Evolutionary conservation across 441 rosid genomes (phyloP).

Genomic region (Theobroma grandiflorum): DNA sequence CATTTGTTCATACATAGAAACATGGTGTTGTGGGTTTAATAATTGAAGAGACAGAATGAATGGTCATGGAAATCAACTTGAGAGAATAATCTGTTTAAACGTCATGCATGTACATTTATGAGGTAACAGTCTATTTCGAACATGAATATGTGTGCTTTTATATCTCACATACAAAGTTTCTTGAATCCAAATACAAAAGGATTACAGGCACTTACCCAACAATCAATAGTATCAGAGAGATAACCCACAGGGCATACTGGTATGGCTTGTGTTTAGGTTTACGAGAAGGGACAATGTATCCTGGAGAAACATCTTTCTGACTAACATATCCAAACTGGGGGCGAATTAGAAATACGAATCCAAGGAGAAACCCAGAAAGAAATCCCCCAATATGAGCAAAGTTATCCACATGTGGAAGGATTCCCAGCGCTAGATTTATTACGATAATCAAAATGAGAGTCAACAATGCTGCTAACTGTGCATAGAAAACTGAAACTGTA

Average conservation of each 20-base stretch:
- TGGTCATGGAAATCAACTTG: neutral
- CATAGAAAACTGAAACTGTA: slow-evolving; percentile 27
- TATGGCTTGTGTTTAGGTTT: slow-evolving; percentile 81
- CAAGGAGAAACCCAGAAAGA: slow-evolving; percentile 85
- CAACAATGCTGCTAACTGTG: slow-evolving; percentile 84
- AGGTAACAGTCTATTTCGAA: too few relatives aligned
- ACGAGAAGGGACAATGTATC: slow-evolving; percentile 47
- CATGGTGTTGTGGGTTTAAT: neutral
- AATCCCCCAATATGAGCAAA: slow-evolving; percentile 97
- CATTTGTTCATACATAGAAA: neutral
- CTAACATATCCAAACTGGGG: slow-evolving; percentile 88
- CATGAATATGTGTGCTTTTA: neutral
- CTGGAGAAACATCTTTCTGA: slow-evolving; percentile 63
- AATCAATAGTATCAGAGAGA: slow-evolving; percentile 59
- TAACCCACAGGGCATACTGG: slow-evolving; percentile 74
- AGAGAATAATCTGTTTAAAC: neutral
- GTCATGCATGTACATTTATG: too few relatives aligned
- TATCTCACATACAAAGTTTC: neutral
- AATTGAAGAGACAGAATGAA: neutral
- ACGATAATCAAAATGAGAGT: slow-evolving; percentile 72
- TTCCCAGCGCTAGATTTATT: slow-evolving; percentile 81
- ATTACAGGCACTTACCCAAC: slow-evolving; percentile 57
- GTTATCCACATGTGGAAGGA: slow-evolving; percentile 94
- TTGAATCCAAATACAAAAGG: neutral
- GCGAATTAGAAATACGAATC: slow-evolving; percentile 81